Conservation (phyloP, 2,329 filamentous ascomycete genomes). For the Aspergillus melleus region DNA sequence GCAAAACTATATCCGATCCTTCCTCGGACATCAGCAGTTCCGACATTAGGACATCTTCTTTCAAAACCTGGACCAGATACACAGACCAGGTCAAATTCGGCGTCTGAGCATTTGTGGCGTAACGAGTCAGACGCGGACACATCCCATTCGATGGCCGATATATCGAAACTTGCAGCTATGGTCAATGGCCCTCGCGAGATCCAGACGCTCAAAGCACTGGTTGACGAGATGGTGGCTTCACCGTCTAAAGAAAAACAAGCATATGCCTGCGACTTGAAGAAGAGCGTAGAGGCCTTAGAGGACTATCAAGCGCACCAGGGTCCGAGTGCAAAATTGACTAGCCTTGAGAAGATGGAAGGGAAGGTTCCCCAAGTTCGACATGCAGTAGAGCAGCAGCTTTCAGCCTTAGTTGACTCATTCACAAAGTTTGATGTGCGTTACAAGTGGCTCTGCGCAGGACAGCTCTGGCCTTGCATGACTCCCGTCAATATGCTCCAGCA, state of each 20-base stretch:
- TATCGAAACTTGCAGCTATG: neutral
- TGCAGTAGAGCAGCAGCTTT: neutral
- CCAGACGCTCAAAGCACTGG: neutral
- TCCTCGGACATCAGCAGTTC: neutral
- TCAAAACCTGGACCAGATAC: neutral
- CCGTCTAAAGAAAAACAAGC: neutral
- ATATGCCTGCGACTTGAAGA: neutral
- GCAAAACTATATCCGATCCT: neutral
- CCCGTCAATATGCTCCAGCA: constrained; percentile 41
- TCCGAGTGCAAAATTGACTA: neutral
- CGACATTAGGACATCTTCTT: neutral
- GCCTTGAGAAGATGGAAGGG: neutral
- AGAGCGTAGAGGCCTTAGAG: neutral
- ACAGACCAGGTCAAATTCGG: neutral
- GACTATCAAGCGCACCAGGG: neutral
- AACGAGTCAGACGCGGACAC: neutral
- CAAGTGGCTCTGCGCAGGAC: neutral
- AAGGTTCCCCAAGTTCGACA: neutral
- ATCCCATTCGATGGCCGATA: neutral
- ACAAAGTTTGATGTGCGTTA: neutral
- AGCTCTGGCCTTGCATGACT: neutral
- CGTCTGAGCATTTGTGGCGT: neutral
- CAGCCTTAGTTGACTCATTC: neutral
- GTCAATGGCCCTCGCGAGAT: neutral
- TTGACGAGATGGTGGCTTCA: neutral